These are phyloP conservation scores for Cyberlindnera misumaiensis DNA, from an alignment of 805 yeast genomes.

Conservation along the genomic window DNA sequence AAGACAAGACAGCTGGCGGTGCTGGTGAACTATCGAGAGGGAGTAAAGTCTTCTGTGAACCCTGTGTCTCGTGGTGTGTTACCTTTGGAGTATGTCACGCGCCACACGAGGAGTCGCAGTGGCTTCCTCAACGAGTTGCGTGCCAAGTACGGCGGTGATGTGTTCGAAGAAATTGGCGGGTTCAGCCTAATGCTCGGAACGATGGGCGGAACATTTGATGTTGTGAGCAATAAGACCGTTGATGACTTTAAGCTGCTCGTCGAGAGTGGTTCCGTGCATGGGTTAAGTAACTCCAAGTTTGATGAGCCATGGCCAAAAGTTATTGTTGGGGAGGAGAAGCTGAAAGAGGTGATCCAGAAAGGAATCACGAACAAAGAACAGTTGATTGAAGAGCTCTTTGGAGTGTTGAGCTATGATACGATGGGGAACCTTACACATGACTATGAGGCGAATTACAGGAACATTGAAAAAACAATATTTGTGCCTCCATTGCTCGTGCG, in stretches of 20 bases:
- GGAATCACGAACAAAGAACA: conserved; percentile 27
- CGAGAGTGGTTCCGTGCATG: conserved; percentile 33
- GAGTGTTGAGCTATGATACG: conserved; percentile 43
- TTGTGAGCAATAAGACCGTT: conserved; percentile 22
- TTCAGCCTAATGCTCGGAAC: conserved; percentile 34
- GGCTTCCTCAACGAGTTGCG: conserved; percentile 18
- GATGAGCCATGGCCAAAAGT: conserved; percentile 75
- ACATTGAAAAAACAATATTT: conserved; percentile 54
- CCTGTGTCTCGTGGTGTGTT: conserved; percentile 39
- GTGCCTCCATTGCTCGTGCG: conserved; percentile 55
- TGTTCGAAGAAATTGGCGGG: conserved; percentile 21
- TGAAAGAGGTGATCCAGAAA: conserved; percentile 28
- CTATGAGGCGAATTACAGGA: conserved; percentile 29
- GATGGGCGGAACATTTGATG: conserved; percentile 23
- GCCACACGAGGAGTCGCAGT: conserved; percentile 14
- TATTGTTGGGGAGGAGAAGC: conserved; percentile 40
- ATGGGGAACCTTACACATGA: conserved; percentile 25
- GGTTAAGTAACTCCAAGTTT: conserved; percentile 63
- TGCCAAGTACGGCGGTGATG: conserved; percentile 13
- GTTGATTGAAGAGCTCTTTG: conserved; percentile 46
- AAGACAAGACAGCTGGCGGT: conserved; percentile 57
- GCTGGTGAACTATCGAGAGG: conserved; percentile 68
- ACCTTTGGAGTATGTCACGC: conserved; percentile 33
- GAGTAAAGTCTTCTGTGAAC: conserved; percentile 17
- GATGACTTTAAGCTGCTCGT: conserved; percentile 26